These are phyloP conservation scores for Colletotrichum sp. DNA, from an alignment of 2,329 filamentous ascomycete species.

Conservation along the genomic window DNA sequence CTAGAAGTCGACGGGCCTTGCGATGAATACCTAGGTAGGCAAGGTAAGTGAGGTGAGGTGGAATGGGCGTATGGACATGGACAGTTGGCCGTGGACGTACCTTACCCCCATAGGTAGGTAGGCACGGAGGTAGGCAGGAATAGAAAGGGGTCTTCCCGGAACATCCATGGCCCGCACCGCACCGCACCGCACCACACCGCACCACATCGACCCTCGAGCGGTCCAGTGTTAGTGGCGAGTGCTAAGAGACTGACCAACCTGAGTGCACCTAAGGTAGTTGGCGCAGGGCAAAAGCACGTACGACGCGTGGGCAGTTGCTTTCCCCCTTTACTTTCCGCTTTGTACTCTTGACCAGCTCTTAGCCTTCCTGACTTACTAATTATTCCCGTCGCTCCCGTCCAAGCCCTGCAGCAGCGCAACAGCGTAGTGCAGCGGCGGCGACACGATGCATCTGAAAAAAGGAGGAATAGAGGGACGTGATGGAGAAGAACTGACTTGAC, in stretches of 20 bases:
- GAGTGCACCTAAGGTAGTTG: not conserved
- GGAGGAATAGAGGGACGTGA: not conserved
- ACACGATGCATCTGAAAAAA: not conserved
- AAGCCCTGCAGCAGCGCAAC: not conserved
- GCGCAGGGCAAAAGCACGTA: not conserved
- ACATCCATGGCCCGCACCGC: conserved; percentile 4
- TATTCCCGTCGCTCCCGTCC: not conserved
- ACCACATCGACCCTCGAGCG: not conserved
- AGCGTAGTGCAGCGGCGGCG: not conserved
- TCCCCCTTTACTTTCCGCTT: not conserved
- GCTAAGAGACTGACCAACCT: not conserved
- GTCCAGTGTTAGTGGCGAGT: not conserved
- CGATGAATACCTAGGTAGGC: not conserved
- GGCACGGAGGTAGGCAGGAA: not conserved
- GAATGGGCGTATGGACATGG: not conserved
- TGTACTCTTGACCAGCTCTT: not conserved
- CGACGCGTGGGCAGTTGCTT: not conserved
- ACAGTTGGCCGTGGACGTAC: not conserved
- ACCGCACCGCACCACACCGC: not conserved
- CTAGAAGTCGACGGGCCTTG: not conserved
- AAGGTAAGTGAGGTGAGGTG: not conserved
- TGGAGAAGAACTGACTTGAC: not conserved
- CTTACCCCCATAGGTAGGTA: too few relatives aligned
- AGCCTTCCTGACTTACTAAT: not conserved
- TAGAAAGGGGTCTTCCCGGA: not conserved